Evolutionary conservation across 768 basidiomycete genomes (phyloP).

Genomic region (Rhodotorula taiwanensis): DNA sequence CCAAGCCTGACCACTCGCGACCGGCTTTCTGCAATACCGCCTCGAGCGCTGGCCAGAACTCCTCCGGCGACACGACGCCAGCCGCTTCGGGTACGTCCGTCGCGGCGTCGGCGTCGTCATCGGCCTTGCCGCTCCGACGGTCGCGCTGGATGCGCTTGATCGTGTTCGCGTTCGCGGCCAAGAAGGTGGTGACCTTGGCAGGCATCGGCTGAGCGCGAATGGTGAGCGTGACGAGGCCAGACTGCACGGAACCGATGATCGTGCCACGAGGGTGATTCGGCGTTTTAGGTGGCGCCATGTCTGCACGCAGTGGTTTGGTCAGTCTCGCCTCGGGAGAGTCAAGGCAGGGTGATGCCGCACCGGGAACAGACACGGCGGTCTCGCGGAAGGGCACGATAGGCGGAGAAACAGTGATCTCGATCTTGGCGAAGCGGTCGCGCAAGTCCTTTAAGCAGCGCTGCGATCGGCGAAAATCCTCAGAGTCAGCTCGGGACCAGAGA

Average conservation of each 20-base stretch:
- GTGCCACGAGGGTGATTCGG: slow-evolving; percentile 66
- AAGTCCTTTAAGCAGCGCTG: slow-evolving; percentile 94
- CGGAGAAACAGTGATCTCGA: slow-evolving; percentile 86
- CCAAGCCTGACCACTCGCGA: slow-evolving; percentile 68
- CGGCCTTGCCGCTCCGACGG: slow-evolving; percentile 36
- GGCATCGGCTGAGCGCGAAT: slow-evolving; percentile 79
- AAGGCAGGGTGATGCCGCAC: slow-evolving; percentile 46
- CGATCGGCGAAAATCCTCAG: slow-evolving; percentile 1
- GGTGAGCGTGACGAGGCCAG: slow-evolving; percentile 69
- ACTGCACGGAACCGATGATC: slow-evolving; percentile 60
- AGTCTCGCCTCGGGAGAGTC: neutral
- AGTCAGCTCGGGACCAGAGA: neutral
- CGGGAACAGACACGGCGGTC: slow-evolving; percentile 72
- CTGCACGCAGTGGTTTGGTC: slow-evolving; percentile 46
- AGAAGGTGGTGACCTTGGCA: slow-evolving; percentile 61
- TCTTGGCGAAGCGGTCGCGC: slow-evolving; percentile 85
- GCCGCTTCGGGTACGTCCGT: slow-evolving; percentile 30
- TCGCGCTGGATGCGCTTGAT: slow-evolving; percentile 58
- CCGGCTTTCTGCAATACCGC: slow-evolving; percentile 61
- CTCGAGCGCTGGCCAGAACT: slow-evolving; percentile 71
- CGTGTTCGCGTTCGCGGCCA: slow-evolving; percentile 62
- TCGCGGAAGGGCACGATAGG: slow-evolving; percentile 98
- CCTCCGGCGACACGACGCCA: slow-evolving; percentile 56
- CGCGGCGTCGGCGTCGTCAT: slow-evolving; percentile 27
- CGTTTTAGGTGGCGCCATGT: slow-evolving; percentile 80